phyloP scores from a whole-genome alignment of 2,329 filamentous ascomycete species.

The Beauveria varroae region DNA sequence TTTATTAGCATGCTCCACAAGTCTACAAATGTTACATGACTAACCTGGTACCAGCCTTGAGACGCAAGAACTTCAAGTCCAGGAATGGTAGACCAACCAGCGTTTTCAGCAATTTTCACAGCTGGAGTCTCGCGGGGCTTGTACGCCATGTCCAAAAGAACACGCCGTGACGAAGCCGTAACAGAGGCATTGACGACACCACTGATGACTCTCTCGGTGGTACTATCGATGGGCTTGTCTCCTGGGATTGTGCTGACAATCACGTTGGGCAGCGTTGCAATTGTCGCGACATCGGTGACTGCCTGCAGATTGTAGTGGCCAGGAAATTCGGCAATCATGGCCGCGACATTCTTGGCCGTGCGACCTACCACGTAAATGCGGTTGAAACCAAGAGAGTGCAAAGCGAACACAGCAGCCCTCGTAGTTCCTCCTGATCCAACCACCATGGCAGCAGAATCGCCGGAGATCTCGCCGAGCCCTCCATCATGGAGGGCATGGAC shows the following conservation, averaged over 20 bases:
- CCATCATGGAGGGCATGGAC: constrained; percentile 65
- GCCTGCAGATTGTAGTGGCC: constrained; percentile 60
- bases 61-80: constrained; percentile 84
- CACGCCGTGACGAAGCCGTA: constrained; percentile 36
- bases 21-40: constrained; percentile 19
- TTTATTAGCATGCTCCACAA: constrained; percentile 15
- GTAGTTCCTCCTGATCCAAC: constrained; percentile 90
- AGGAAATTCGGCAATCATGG: constrained; percentile 67
- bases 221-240: constrained; percentile 70
- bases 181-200: constrained; percentile 37
- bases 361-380: constrained; percentile 86
- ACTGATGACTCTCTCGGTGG: constrained; percentile 58
- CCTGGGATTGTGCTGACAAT: constrained; percentile 89
- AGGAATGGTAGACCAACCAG: constrained; percentile 70
- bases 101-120: constrained; percentile 73
- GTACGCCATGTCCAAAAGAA: constrained; percentile 94
- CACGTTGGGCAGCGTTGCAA: constrained; percentile 51
- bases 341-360: constrained; percentile 57
- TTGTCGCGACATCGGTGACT: constrained; percentile 45
- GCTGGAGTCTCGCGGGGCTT: constrained; percentile 76
- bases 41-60: constrained; percentile 81
- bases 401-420: constrained; percentile 80
- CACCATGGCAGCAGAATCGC: constrained; percentile 57
- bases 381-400: constrained; percentile 74
- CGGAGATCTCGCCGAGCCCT: constrained; percentile 42